Evolutionary conservation across 208 protist genomes (phyloP), one percentile per base, ranked within the genome.

Genomic region (Acanthamoeba healyi): DNA sequence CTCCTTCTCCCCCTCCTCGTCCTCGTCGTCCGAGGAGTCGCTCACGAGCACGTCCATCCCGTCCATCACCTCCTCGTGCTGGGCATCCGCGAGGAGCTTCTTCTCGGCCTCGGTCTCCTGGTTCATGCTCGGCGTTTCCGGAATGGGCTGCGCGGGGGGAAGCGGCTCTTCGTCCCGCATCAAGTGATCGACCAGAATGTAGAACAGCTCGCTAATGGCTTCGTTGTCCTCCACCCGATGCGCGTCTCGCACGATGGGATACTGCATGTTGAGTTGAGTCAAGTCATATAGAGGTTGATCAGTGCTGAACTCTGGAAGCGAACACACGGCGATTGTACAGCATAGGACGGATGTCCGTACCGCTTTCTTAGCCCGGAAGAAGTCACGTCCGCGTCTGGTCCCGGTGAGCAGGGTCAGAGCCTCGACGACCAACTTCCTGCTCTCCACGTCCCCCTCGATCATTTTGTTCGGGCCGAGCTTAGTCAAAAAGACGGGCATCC

Each of bases 301-400:
- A 82, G 6, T 51, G n/a, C 38, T n/a, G n/a, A n/a, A n/a, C n/a
- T n/a, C n/a, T n/a, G n/a, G n/a, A n/a, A n/a, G n/a, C n/a, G n/a
- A n/a, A n/a, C n/a, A n/a, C n/a, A n/a, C n/a, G n/a, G n/a, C n/a
- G n/a, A n/a, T n/a, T n/a, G n/a, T n/a, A n/a, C n/a, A n/a, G n/a
- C n/a, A n/a, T n/a, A n/a, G n/a, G n/a, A n/a, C n/a, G n/a, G n/a
- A n/a, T n/a, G n/a, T n/a, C n/a, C 29, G 56, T 72, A 91, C 84
- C 54, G 63, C 84, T 72, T 91, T 38, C n/a, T 72, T 91, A 29
- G 84, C 84, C 44, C 84, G 84, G 56, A 91, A 72, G 36, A 91
- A 26, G 38, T 65, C 58, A 19, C 84, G 84, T 7, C 84, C 84
- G 36, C 36, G 34, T 49, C 51, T 49, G 24, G 84, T 74, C n/a